phyloP scores from a whole-genome alignment of 2,329 filamentous ascomycete species.

The Trichophyton simii region DNA sequence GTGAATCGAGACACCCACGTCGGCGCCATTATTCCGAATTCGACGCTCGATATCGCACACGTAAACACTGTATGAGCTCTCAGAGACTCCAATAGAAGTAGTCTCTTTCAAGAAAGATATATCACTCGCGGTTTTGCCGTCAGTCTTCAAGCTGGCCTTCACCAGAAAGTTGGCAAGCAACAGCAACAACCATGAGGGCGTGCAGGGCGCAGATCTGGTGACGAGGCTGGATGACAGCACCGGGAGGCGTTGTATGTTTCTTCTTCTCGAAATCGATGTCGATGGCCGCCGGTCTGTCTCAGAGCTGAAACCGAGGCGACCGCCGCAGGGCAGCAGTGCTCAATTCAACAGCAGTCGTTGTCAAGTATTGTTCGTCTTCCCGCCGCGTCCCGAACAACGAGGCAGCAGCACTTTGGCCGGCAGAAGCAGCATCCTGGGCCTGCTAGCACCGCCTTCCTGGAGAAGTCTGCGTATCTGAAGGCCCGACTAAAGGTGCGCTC shows the following conservation, averaged over 20 bases:
- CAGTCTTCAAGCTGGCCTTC: background rate
- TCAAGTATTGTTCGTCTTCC: background rate
- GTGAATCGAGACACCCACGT: background rate
- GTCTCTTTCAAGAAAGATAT: background rate
- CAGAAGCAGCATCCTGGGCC: constrained; percentile 2
- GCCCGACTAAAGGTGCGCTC: background rate
- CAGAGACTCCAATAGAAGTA: background rate
- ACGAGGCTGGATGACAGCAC: background rate
- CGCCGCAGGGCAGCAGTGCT: background rate
- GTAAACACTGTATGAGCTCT: no score
- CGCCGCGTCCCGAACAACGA: background rate
- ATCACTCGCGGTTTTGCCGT: background rate
- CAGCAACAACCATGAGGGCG: background rate
- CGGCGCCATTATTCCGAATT: background rate
- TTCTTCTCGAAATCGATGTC: background rate
- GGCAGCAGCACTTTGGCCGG: constrained; percentile 3
- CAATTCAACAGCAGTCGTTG: background rate
- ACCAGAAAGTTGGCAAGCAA: background rate
- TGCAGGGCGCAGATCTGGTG: background rate
- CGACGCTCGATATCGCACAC: no score
- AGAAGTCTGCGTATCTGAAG: background rate
- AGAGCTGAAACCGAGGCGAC: background rate
- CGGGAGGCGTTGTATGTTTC: background rate
- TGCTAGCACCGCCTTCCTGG: background rate
- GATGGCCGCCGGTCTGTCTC: background rate